Evolutionary conservation across 148 eudicot genomes (phyloP), one percentile per base, ranked within the genome.

Genomic region (Arctostaphylos glauca): DNA sequence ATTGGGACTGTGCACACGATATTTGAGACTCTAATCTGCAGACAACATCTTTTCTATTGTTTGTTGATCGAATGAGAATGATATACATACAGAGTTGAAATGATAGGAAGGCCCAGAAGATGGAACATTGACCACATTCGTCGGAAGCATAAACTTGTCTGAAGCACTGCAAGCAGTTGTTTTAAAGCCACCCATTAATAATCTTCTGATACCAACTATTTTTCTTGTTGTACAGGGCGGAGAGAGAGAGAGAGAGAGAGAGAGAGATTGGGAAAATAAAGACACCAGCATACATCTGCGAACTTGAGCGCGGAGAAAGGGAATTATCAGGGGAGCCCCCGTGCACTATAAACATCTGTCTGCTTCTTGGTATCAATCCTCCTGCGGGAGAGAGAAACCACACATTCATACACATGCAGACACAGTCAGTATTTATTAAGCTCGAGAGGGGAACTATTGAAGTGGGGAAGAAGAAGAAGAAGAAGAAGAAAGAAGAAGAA

Each of bases 151-250:
- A 44, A 47, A 47, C 38, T 41, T 38, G 18, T 70, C 74, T 38
- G 74, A 70, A 41, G 74, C 14, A 70, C 74, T 70, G 74, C 74
- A 70, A 70, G 49, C 74, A 70, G 74, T 70, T 66, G 71, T 23
- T 25, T 15, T 25, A 70, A 43, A 70, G 74, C 19, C 74, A 14
- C 53, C 25, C 48, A 46, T 46, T 44, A 71, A 15, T 73, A 73
- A 71, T 71, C 48, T 71, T 43, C 10, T 71, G 75, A 66, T 31
- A 31, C 38, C 38, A 31, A 31, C 38, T 31, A 31, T 0, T 31
- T 31, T 31, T 31, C 38, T 31, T 31, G 38, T 31, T 31, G 38
- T 31, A 31, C 38, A 31, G n/a, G n/a, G n/a, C 43, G 1, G 72
- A 67, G 46, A 21, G 70, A 38, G 74, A 43, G 74, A 70, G n/a